phyloP scores from a whole-genome alignment of 805 yeast genomes.

The Yarrowia porcina region DNA sequence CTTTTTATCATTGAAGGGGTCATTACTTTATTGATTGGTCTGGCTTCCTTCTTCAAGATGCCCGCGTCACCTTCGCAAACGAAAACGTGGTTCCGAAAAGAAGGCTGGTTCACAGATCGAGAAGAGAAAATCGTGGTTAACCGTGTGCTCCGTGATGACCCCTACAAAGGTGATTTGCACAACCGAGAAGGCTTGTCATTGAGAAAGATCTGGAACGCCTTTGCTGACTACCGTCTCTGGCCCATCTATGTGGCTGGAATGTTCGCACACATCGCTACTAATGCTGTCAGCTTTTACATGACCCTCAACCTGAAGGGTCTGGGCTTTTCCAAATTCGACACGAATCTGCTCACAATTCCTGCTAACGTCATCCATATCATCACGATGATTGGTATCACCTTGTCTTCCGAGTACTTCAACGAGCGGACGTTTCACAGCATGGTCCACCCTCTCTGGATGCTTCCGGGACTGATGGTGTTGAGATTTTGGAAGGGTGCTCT shows the following conservation, averaged over 20 bases:
- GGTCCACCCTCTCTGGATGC: conserved; percentile 29
- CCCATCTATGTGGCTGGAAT: conserved; percentile 54
- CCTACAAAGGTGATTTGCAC: conserved; percentile 60
- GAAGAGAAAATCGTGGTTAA: conserved; percentile 59
- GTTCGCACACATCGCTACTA: conserved; percentile 41
- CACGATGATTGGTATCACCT: conserved; percentile 25
- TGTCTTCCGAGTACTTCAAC: conserved; percentile 26
- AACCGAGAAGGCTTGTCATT: conserved; percentile 52
- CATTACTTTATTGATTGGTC: conserved; percentile 53
- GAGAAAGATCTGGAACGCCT: conserved; percentile 42
- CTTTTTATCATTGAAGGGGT: conserved; percentile 62
- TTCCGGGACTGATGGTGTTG: conserved; percentile 28
- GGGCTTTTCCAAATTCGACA: conserved; percentile 53
- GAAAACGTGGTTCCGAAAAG: conserved; percentile 46
- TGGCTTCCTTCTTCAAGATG: conserved; percentile 48
- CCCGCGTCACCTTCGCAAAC: conserved; percentile 55
- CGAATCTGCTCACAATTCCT: conserved; percentile 50
- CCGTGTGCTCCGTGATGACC: conserved; percentile 60
- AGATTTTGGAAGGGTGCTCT: conserved; percentile 30
- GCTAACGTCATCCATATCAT: conserved; percentile 27
- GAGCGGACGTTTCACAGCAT: conserved; percentile 27
- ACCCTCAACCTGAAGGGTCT: conserved; percentile 48
- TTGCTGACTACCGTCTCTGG: conserved; percentile 52
- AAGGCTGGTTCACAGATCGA: conserved; percentile 53
- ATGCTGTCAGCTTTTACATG: conserved; percentile 44